A percentile compares a stretch with the other conserved stretches of the same genome.
Conservation (phyloP, 2,329 filamentous ascomycete genomes). For the Pseudofabraea citricarpa region DNA sequence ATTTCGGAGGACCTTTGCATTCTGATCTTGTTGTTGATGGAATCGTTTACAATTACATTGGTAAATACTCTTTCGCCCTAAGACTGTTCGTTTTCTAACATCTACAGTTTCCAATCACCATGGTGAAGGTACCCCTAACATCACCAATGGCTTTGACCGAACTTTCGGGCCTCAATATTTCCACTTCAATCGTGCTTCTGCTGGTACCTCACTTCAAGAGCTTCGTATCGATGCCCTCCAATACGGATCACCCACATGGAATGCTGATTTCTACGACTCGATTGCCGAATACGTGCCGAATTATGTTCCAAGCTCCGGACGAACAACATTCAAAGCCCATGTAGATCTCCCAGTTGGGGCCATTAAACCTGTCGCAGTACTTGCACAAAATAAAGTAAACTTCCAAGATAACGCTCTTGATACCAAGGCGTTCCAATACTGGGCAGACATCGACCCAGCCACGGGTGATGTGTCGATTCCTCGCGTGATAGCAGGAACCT, state of each 20-base stretch:
- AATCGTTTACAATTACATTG: conserved; percentile 60
- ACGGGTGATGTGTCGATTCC: conserved; percentile 46
- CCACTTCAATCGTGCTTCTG: conserved; percentile 54
- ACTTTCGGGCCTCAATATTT: conserved; percentile 62
- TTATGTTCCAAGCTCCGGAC: conserved; percentile 47
- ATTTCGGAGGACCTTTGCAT: conserved; percentile 56
- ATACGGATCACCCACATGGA: conserved; percentile 48
- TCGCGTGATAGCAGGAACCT: conserved; percentile 51
- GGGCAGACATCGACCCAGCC: conserved; percentile 42
- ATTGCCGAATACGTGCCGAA: conserved; percentile 56
- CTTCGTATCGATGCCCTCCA: conserved; percentile 49
- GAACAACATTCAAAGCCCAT: conserved; percentile 45
- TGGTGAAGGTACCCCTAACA: conserved; percentile 58
- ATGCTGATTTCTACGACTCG: conserved; percentile 56
- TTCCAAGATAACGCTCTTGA: conserved; percentile 56
- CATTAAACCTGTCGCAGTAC: conserved; percentile 47
- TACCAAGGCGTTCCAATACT: conserved; percentile 56
- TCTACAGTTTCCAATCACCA: conserved; percentile 53
- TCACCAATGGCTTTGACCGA: conserved; percentile 58
- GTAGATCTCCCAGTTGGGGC: conserved; percentile 48
- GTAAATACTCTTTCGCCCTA: conserved; percentile 11
- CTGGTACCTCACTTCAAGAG: conserved; percentile 38
- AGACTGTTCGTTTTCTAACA: conserved; percentile 5
- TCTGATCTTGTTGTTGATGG: conserved; percentile 60
- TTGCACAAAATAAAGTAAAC: conserved; percentile 45